These are phyloP conservation scores for Lodderomyces theae DNA, from an alignment of 1,139 yeast species.

Conservation along the genomic window DNA sequence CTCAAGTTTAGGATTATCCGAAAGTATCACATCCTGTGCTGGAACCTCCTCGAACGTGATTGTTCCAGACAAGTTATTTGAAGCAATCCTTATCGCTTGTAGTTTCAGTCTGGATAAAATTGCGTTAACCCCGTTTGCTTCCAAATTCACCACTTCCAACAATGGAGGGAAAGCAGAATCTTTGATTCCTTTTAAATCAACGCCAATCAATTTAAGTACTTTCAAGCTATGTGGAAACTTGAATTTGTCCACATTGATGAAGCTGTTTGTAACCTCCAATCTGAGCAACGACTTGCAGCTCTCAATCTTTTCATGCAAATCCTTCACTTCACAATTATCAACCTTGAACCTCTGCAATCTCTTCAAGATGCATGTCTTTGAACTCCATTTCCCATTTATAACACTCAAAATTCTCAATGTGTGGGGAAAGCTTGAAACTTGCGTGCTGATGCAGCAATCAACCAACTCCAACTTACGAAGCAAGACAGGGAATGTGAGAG, in stretches of 20 bases:
- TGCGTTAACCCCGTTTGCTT: slow-evolving; percentile 7
- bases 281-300: slow-evolving; percentile 9
- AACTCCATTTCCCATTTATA: slow-evolving; percentile 14
- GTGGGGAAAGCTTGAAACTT: slow-evolving; percentile 14
- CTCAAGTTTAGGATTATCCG: slow-evolving; percentile 7
- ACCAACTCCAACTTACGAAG: slow-evolving; percentile 14
- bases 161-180: slow-evolving; percentile 13
- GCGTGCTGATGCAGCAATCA: slow-evolving; percentile 13
- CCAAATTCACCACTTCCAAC: slow-evolving; percentile 16
- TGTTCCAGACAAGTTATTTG: slow-evolving; percentile 8
- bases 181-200: slow-evolving; percentile 3
- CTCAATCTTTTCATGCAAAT: slow-evolving; percentile 12
- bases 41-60: slow-evolving; percentile 5
- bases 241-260: slow-evolving; percentile 5
- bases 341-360: slow-evolving; percentile 11
- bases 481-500: slow-evolving; percentile 9
- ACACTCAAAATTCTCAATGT: slow-evolving; percentile 12
- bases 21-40: slow-evolving; percentile 9
- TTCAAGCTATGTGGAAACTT: slow-evolving; percentile 10
- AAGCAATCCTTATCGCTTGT: slow-evolving; percentile 8
- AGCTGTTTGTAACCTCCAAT: slow-evolving; percentile 11
- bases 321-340: slow-evolving; percentile 12
- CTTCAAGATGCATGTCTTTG: slow-evolving; percentile 11
- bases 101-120: slow-evolving; percentile 5
- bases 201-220: slow-evolving; percentile 8